Evolutionary conservation across 2,329 filamentous ascomycete species (phyloP).

Genomic region (Botrytis deweyae): DNA sequence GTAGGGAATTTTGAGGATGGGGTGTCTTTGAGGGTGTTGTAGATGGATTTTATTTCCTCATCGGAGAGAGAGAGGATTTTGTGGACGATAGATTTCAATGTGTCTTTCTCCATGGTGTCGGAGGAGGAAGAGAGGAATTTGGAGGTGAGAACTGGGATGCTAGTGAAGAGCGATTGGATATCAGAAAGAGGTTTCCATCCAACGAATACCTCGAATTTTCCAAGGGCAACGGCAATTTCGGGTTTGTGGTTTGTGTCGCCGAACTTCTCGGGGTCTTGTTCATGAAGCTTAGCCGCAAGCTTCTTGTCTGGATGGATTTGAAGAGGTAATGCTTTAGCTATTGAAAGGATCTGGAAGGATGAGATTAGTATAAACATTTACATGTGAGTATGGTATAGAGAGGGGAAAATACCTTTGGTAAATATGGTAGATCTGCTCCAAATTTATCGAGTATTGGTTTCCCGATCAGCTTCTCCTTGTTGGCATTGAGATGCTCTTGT

Average conservation of each 20-base stretch:
- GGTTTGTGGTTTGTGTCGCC: slow-evolving; percentile 73
- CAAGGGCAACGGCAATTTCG: slow-evolving; percentile 72
- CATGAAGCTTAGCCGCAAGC: slow-evolving; percentile 62
- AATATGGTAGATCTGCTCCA: slow-evolving; percentile 65
- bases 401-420: slow-evolving; percentile 58
- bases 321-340: slow-evolving; percentile 70
- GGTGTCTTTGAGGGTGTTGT: slow-evolving; percentile 51
- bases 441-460: slow-evolving; percentile 59
- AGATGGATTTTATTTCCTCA: slow-evolving; percentile 44
- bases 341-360: slow-evolving; percentile 60
- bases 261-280: slow-evolving; percentile 63
- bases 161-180: slow-evolving; percentile 56
- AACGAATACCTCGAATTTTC: slow-evolving; percentile 72
- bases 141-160: slow-evolving; percentile 30
- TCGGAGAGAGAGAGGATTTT: slow-evolving; percentile 48
- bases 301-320: slow-evolving; percentile 73
- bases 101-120: slow-evolving; percentile 53
- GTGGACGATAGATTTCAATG: slow-evolving; percentile 52
- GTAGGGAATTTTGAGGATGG: slow-evolving; percentile 48
- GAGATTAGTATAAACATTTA: slow-evolving; percentile 20
- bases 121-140: slow-evolving; percentile 32
- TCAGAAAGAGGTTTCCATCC: slow-evolving; percentile 67
- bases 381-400: background rate
- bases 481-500: slow-evolving; percentile 60
- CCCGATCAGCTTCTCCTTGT: slow-evolving; percentile 64